Percentiles rank a stretch among this genome's conserved stretches.
Conservation (phyloP, 1,284 basidiomycete species). For the Wallemia ichthyophaga region DNA sequence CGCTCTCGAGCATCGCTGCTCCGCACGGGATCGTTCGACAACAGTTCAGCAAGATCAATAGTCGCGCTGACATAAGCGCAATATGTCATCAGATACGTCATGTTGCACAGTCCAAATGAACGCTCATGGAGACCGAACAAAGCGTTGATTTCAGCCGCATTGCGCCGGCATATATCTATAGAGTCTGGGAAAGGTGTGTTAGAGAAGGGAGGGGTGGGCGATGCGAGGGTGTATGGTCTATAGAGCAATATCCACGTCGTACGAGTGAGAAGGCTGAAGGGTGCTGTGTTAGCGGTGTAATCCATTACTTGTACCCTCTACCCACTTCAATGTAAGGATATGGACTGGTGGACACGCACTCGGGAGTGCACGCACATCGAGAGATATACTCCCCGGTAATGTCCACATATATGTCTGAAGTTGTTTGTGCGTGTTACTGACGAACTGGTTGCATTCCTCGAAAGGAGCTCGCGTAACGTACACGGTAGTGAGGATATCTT, state of each 20-base stretch:
- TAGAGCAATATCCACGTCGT: background rate
- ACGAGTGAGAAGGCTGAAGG: background rate
- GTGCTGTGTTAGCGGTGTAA: too few species aligned
- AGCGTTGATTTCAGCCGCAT: background rate
- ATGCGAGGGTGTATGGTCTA: background rate
- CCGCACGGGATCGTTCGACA: background rate
- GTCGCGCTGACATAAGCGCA: background rate
- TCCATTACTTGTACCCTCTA: background rate
- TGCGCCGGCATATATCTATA: background rate
- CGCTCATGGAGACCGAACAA: background rate
- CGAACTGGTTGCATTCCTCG: slow-evolving; percentile 1
- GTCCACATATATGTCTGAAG: background rate
- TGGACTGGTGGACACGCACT: background rate
- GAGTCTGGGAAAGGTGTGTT: background rate
- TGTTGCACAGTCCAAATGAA: background rate
- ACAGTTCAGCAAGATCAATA: background rate
- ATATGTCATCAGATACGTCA: background rate
- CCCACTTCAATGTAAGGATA: background rate
- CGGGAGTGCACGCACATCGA: background rate
- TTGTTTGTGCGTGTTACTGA: background rate
- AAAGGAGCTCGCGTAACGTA: background rate
- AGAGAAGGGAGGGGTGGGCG: background rate
- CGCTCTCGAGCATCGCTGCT: background rate
- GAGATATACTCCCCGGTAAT: background rate
- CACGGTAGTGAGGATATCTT: background rate